Evolutionary conservation across 108 stramenopile genomes (phyloP), one percentile per base, ranked within the genome.

Genomic region (Cyclotella sp.): DNA sequence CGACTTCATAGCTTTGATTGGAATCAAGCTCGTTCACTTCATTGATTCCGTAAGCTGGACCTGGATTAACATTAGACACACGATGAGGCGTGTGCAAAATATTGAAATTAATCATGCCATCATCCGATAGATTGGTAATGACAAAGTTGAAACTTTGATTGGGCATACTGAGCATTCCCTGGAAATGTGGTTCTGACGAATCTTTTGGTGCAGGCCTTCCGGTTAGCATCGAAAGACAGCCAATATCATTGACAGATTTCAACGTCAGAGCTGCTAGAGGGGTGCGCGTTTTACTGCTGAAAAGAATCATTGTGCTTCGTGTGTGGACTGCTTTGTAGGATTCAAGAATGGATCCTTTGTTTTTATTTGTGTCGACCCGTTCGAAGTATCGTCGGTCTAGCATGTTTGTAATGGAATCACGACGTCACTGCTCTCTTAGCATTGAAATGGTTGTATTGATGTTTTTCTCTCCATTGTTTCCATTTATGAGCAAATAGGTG

Each of bases 101-200:
- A 58, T 58, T 58, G 9, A 58, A 58, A 14, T 58, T 58, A 14
- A 58, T 58, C 57, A 58, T 58, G 2, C 57, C 57, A 28, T 26
- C 57, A 58, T 58, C 57, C 16, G 57, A 58, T 58, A 58, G 57
- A 58, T 58, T 58, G 13, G 57, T 58, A 26, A 58, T 58, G 28
- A 58, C 57, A 58, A 58, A 58, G 14, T 14, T 58, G 22, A 58
- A 58, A 14, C 26, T 58, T 58, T 58, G 57, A 26, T 58, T 29
- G 57, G 57, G 57, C 57, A 58, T 58, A 21, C 26, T 58, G 57
- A 58, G 57, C 57, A 58, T 58, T 21, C 57, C 57, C 14, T 58
- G 57, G 22, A 58, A 58, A 21, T 58, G 26, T 13, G 57, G 57
- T 14, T 58, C 24, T 14, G 57, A 3, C 14, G 57, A 21, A 9